These are phyloP conservation scores for Scutellaria minor DNA, from an alignment of 257 asterid genomes.

Conservation along the genomic window DNA sequence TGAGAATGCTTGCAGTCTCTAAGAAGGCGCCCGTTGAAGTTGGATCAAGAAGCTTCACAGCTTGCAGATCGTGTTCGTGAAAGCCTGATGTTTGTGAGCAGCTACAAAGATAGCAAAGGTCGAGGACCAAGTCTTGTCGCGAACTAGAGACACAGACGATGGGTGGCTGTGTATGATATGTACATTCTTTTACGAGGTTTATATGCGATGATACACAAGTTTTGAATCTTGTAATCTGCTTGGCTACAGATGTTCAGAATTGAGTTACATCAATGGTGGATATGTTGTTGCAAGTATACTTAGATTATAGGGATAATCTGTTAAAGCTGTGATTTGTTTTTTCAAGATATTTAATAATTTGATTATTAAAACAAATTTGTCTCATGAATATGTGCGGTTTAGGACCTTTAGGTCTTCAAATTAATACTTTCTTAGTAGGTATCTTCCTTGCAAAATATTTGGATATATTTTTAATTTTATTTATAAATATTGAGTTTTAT, in stretches of 20 bases:
- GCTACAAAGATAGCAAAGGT: conserved; percentile 57
- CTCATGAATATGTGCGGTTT: not conserved
- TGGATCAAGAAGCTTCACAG: conserved; percentile 68
- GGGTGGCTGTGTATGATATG: conserved; percentile 33
- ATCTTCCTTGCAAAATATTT: no score
- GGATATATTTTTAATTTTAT: no score
- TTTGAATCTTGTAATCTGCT: not conserved
- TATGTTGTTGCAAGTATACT: not conserved
- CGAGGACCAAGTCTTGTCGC: conserved; percentile 50
- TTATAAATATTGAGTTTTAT: no score
- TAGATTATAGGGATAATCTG: not conserved
- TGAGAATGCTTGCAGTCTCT: conserved; percentile 51
- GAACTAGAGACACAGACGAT: conserved; percentile 39
- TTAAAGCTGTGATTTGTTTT: not conserved
- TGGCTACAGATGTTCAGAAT: not conserved
- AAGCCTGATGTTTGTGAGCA: conserved; percentile 44
- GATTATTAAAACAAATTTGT: not conserved
- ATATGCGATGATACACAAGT: not conserved
- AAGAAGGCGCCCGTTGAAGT: conserved; percentile 59
- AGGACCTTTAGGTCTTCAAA: no score
- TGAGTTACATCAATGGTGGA: not conserved
- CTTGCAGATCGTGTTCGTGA: conserved; percentile 71
- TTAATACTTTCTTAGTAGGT: no score
- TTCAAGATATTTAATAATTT: not conserved
- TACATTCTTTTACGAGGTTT: conserved; percentile 17